Conservation (phyloP, 768 basidiomycete genomes). For the Cubamyces sp. region DNA sequence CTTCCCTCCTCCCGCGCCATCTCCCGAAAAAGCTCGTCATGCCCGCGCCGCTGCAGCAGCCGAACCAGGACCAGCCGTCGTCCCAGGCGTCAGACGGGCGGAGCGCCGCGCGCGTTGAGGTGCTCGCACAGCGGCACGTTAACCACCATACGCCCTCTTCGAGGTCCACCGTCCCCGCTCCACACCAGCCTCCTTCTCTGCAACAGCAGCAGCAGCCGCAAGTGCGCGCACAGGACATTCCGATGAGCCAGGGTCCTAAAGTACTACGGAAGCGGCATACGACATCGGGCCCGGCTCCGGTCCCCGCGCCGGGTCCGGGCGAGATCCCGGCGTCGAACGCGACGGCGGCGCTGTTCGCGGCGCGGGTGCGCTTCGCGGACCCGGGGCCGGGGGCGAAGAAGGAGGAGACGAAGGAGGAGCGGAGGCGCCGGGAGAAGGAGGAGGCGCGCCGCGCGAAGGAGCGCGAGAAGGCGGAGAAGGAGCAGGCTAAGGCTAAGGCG, state of each 20-base stretch:
- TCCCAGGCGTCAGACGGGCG: background rate
- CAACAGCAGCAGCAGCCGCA: conserved; percentile 14
- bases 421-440: conserved; percentile 20
- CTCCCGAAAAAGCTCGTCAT: conserved; percentile 72
- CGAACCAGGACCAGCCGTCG: conserved; percentile 16
- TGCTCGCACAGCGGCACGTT: conserved; percentile 22
- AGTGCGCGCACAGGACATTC: conserved; percentile 29
- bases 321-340: conserved; percentile 25
- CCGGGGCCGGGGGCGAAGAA: conserved; percentile 11
- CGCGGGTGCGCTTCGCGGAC: conserved; percentile 25
- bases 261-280: conserved; percentile 34
- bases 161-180: conserved; percentile 1
- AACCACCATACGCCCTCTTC: background rate
- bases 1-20: conserved; percentile 37
- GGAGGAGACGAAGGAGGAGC: conserved; percentile 24
- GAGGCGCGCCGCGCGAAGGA: conserved; percentile 21
- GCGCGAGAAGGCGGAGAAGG: conserved; percentile 22
- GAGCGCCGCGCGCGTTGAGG: conserved; percentile 16
- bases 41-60: conserved; percentile 65
- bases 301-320: background rate
- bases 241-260: conserved; percentile 31
- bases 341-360: conserved; percentile 30
- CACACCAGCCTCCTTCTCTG: background rate
- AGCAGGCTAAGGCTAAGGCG: conserved; percentile 14
- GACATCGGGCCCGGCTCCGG: conserved; percentile 7